A percentile compares a stretch with the other conserved stretches of the same genome.
Evolutionary conservation across 2,329 filamentous ascomycete genomes (phyloP).

Genomic region (Claviceps arundinis): DNA sequence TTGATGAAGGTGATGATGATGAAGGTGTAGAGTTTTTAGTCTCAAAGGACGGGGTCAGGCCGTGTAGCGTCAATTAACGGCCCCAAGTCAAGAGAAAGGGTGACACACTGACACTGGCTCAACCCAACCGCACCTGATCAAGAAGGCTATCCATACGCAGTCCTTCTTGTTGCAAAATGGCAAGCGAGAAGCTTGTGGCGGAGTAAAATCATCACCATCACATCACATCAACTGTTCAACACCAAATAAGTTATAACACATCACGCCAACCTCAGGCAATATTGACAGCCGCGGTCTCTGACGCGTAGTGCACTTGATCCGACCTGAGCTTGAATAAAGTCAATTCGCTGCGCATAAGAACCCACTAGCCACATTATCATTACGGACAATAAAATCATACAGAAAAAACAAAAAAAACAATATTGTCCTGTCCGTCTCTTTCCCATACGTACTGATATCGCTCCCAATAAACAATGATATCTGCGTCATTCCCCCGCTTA

Average conservation of each 20-base stretch:
- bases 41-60: too few relatives aligned
- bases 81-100: too few relatives aligned
- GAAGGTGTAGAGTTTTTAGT: too few relatives aligned
- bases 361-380: background rate
- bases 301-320: background rate
- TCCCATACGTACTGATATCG: background rate
- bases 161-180: background rate
- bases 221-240: background rate
- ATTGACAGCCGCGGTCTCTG: background rate
- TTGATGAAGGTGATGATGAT: too few relatives aligned
- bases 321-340: background rate
- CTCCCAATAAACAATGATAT: background rate
- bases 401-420: background rate
- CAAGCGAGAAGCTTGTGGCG: background rate
- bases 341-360: background rate
- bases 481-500: background rate
- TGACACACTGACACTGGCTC: background rate
- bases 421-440: background rate
- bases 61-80: too few relatives aligned
- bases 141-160: background rate
- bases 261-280: background rate
- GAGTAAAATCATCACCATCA: background rate
- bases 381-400: background rate
- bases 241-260: background rate
- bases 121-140: background rate